Evolutionary conservation across 2,329 filamentous ascomycete species (phyloP), one percentile per base, ranked within the genome.

Genomic region (Dothideomycetes sp.): DNA sequence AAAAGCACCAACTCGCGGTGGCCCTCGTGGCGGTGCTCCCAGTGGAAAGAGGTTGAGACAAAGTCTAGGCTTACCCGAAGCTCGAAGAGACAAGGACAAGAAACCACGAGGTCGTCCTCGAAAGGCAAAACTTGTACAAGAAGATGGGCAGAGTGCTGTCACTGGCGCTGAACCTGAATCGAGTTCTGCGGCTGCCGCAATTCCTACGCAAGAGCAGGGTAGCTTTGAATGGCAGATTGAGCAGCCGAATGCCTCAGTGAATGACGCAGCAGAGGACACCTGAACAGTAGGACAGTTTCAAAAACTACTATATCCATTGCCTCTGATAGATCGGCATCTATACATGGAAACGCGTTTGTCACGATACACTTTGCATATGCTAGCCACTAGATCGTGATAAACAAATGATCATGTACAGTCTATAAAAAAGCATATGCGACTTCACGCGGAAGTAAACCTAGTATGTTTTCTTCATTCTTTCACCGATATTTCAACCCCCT

Each of bases 11-110:
- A 25, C 34, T 7, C 32, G 41, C 17, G 41, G 41, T 9, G 33
- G 41, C 13, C 20, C 13, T 11, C 27, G 33, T 9, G 41, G 41
- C 17, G 41, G 41, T 18, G 34, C 33, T 3, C 41, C 29, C 20
- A 43, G 23, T 18, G 40, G 24, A 15, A 45, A 33, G 36, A 41
- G 20, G 17, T 32, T 33, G 34, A 45, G 25, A 12, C 41, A 40
- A 32, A 44, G 31, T 18, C 13, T 34, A 23, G 41, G 27, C 18
- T 22, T 30, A 13, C 42, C 30, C 4, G 31, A 39, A 11, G 24
- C 41, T 13, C 41, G 41, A 28, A 25, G 23, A 17, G 39, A 41
- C 15, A 30, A 30, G 27, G 12, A 7, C 8, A n/a, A 20, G 7
- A 35, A 31, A 24, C 39, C 39, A 2, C 34, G 30, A 9, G 31